phyloP scores from a whole-genome alignment of 129 eudicot species.

The Artemisia annua region DNA sequence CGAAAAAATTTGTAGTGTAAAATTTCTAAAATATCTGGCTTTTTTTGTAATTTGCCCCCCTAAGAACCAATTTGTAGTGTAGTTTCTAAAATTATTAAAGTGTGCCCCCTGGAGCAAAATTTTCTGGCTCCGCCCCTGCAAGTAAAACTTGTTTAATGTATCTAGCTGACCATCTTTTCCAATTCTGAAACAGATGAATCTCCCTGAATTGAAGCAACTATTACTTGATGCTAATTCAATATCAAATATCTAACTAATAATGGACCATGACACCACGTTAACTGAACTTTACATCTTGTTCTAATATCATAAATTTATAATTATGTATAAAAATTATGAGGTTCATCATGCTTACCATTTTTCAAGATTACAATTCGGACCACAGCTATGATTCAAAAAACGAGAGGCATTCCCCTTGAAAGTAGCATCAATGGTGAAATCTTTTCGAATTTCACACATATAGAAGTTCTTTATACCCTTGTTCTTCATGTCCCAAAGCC shows the following conservation, averaged over 20 bases:
- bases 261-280: too few relatives aligned
- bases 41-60: too few relatives aligned
- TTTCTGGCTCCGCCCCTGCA: neutral
- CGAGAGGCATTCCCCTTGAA: too few relatives aligned
- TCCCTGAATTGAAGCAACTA: neutral
- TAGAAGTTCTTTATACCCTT: neutral
- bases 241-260: constrained; percentile 32
- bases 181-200: neutral
- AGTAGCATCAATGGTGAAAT: constrained; percentile 27
- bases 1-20: too few relatives aligned
- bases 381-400: neutral
- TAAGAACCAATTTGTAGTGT: too few relatives aligned
- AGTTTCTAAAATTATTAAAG: too few relatives aligned
- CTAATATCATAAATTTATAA: neutral
- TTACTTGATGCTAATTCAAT: too few relatives aligned
- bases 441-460: neutral
- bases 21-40: too few relatives aligned
- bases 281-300: too few relatives aligned
- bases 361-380: neutral
- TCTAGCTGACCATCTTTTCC: neutral
- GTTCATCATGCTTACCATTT: neutral
- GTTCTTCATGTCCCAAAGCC: too few relatives aligned
- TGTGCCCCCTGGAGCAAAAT: too few relatives aligned
- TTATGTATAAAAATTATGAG: neutral
- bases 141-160: neutral